phyloP scores from a whole-genome alignment of 345 rosid genomes.

The Eutrema yunnanense region DNA sequence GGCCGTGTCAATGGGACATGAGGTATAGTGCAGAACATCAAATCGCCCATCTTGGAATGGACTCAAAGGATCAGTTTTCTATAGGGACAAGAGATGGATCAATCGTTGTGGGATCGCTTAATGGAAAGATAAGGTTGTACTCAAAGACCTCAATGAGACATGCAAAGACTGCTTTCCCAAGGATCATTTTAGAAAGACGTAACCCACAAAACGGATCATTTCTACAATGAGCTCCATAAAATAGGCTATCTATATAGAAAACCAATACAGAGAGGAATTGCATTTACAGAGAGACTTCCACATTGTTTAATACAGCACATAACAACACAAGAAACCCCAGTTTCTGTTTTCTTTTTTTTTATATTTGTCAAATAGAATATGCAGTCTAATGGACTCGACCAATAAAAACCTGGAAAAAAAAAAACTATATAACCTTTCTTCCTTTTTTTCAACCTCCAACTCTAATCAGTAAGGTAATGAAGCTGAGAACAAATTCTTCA shows the following conservation, averaged over 20 bases:
- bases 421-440: conserved; percentile 9
- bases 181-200: no score
- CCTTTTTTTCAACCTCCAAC: conserved; percentile 11
- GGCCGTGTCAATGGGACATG: conserved; percentile 89
- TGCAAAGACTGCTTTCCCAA: background rate
- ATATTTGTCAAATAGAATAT: background rate
- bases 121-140: conserved; percentile 83
- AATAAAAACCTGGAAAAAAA: conserved; percentile 3
- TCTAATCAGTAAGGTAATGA: conserved; percentile 16
- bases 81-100: conserved; percentile 93
- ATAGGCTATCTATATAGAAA: background rate
- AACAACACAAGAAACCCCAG: conserved; percentile 11
- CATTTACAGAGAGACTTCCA: conserved; percentile 28
- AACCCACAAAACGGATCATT: background rate
- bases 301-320: conserved; percentile 22
- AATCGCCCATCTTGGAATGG: conserved; percentile 39
- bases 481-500: conserved; percentile 4
- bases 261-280: conserved; percentile 21
- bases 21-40: conserved; percentile 67
- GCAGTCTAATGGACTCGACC: conserved; percentile 8
- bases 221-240: background rate
- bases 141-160: conserved; percentile 42
- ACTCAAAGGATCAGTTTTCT: conserved; percentile 61
- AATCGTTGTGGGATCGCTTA: conserved; percentile 69
- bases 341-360: background rate